A percentile compares a stretch with the other conserved stretches of the same genome.
These are phyloP conservation scores for Calonectria hongkongensis DNA, from an alignment of 2,329 filamentous ascomycete species.

Conservation along the genomic window DNA sequence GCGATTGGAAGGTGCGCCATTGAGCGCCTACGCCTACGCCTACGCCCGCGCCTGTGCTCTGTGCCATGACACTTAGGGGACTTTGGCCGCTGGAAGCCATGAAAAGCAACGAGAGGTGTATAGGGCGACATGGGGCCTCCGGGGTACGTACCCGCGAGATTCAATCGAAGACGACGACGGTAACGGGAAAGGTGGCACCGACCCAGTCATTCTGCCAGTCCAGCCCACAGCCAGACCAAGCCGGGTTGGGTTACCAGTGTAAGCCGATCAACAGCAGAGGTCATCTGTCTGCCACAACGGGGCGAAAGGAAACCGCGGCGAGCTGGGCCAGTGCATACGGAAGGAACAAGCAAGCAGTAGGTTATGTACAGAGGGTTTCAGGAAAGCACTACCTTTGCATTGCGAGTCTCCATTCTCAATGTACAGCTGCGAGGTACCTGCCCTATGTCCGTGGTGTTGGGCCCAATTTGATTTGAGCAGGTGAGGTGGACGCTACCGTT, in stretches of 20 bases:
- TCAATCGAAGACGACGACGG: slow-evolving; percentile 15
- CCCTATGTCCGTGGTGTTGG: slow-evolving; percentile 25
- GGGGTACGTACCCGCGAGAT: slow-evolving; percentile 18
- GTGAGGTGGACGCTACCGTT: slow-evolving; percentile 21
- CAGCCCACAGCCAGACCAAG: slow-evolving; percentile 26
- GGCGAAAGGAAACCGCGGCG: neutral
- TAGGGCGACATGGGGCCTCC: slow-evolving; percentile 25
- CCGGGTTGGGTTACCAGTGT: slow-evolving; percentile 18
- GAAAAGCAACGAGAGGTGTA: slow-evolving; percentile 25
- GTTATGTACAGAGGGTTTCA: slow-evolving; percentile 26
- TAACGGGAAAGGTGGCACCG: slow-evolving; percentile 34
- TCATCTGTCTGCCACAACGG: slow-evolving; percentile 14
- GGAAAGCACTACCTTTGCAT: slow-evolving; percentile 7
- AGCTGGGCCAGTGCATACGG: slow-evolving; percentile 1
- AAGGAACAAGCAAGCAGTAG: slow-evolving; percentile 5
- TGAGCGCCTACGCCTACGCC: neutral
- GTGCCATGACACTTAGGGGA: slow-evolving; percentile 20
- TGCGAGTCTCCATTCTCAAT: slow-evolving; percentile 10
- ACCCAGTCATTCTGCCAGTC: slow-evolving; percentile 27
- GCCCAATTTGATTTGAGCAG: slow-evolving; percentile 24
- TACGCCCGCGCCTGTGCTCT: slow-evolving; percentile 18
- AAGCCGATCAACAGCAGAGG: slow-evolving; percentile 15
- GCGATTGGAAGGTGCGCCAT: slow-evolving; percentile 24
- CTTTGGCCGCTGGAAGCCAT: slow-evolving; percentile 6
- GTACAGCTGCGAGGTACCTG: slow-evolving; percentile 22